Evolutionary conservation across 805 yeast genomes (phyloP), one percentile per base, ranked within the genome.

Genomic region (Yarrowia alimentaria): DNA sequence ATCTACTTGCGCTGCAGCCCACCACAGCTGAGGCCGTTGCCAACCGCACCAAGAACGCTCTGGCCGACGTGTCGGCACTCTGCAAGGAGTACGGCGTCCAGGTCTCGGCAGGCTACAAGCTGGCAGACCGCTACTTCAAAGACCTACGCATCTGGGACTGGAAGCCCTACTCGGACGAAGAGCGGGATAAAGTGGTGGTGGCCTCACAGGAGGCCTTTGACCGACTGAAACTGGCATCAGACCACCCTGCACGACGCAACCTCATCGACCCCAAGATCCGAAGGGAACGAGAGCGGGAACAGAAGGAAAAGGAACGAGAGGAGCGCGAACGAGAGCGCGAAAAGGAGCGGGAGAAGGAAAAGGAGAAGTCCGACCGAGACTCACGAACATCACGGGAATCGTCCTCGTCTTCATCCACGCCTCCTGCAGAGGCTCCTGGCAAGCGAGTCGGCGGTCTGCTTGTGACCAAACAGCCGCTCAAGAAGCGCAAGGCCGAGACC

Each of bases 1-100:
- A 74, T 55, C 60, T 72, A 19, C 57, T 77, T 28, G 77, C 81
- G 1, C 60, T 77, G 32, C 81, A 79, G 1, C 79, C 81, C 2
- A 61, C 64, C 13, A 59, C 75, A 1, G 55, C 61, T 1, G 56
- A 59, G 3, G 63, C 63, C 1, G 56, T 77, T 10, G 54, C 64
- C 7, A 55, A 56, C 24, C 59, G 63, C 17, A 61, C 69, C 0
- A 65, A 65, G 42, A 53, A 64, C 18, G 50, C 59, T 16, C 42
- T 53, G 6, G 51, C 54, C 5, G 73, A 67, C 12, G 59, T 68
- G 8, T 57, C 58, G 10, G 38, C 59, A 0, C 58, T 68, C 5
- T 56, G 75, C 8, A 48, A 58, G 49, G 57, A 66, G 58, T 52
- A 64, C 52, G 72, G 62, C 30, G 37, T 51, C 40, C 14, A 8